Evolutionary conservation across 2,329 filamentous ascomycete genomes (phyloP), one percentile per base, ranked within the genome.

Genomic region (Lachnum nothofagi): DNA sequence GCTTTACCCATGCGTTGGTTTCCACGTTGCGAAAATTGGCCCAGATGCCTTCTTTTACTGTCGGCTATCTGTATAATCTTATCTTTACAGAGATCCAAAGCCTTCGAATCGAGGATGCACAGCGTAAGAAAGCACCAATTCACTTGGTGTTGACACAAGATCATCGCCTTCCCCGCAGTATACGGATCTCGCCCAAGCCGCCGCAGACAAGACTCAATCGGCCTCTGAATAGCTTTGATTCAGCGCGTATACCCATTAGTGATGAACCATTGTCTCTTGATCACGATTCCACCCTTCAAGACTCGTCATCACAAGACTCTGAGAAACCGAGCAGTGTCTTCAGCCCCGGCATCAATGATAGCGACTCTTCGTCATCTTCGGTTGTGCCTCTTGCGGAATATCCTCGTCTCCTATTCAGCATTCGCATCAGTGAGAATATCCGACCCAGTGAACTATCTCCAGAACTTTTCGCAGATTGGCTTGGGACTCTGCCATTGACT

Each of bases 41-140:
- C 4, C 39, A 14, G 73, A 55, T 77, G 68, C 4, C 72, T 9
- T 69, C 68, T 40, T 71, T 65, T 2, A 74, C 74, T 5, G 67
- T 70, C 1, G 75, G 74, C 42, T 46, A 49, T 76, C 72, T 5
- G 65, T 67, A 40, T 16, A 52, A 52, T 20, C 12, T 10, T 2
- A 31, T 52, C 20, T 49, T 52, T 14, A 34, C 42, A 3, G 29
- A 46, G 12, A 46, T 52, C 10, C 50, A 52, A 29, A 17, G 25
- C n/a, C 42, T 27, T 16, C 38, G 17, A 14, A 23, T 35, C n/a
- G 38, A 49, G 8, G 42, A 42, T 22, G 25, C 37, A 7, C 29
- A 39, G 6, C 22, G 33, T n/a, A 42, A 33, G 27, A 51, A 40
- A 33, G 19, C 44, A 2, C 49, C 49, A 12, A 29, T 52, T 29